Percentiles rank a stretch among this genome's conserved stretches.
Conservation (phyloP, 1,284 basidiomycete genomes). For the Naganishia cerealis region DNA sequence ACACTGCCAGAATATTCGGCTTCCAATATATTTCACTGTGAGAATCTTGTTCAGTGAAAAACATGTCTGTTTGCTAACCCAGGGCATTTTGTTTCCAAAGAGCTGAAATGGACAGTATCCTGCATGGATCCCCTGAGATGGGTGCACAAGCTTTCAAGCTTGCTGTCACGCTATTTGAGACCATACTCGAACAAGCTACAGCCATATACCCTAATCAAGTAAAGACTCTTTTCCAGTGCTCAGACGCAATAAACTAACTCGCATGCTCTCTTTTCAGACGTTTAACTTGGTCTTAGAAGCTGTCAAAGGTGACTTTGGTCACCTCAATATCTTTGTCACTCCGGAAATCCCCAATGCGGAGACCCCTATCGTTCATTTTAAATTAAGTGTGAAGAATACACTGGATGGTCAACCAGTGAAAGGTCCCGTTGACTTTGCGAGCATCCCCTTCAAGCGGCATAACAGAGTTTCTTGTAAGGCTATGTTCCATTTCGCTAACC, state of each 20-base stretch:
- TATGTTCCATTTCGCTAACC: background rate
- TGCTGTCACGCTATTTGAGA: slow-evolving; percentile 72
- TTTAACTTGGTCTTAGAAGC: slow-evolving; percentile 20
- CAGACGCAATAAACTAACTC: background rate
- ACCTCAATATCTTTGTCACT: slow-evolving; percentile 67
- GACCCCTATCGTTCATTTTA: slow-evolving; percentile 57
- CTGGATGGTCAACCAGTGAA: slow-evolving; percentile 48
- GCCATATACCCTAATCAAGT: slow-evolving; percentile 69
- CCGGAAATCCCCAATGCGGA: slow-evolving; percentile 56
- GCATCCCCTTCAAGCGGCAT: slow-evolving; percentile 35
- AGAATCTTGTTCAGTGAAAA: slow-evolving; percentile 13
- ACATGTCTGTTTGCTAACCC: background rate
- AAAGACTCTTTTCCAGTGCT: slow-evolving; percentile 37
- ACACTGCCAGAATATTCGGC: slow-evolving; percentile 82
- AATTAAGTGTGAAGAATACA: slow-evolving; percentile 52
- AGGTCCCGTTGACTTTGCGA: slow-evolving; percentile 39
- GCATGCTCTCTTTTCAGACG: slow-evolving; percentile 13
- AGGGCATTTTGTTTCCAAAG: slow-evolving; percentile 28
- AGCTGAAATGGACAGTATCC: slow-evolving; percentile 77
- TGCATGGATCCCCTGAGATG: slow-evolving; percentile 67
- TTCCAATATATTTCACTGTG: slow-evolving; percentile 85
- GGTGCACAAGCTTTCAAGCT: slow-evolving; percentile 77
- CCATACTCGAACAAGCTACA: slow-evolving; percentile 64
- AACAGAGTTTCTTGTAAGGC: slow-evolving; percentile 42
- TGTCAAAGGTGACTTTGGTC: slow-evolving; percentile 41